Evolutionary conservation across 2,329 filamentous ascomycete species (phyloP), one percentile per base, ranked within the genome.

Genomic region (Aspergillus persii): DNA sequence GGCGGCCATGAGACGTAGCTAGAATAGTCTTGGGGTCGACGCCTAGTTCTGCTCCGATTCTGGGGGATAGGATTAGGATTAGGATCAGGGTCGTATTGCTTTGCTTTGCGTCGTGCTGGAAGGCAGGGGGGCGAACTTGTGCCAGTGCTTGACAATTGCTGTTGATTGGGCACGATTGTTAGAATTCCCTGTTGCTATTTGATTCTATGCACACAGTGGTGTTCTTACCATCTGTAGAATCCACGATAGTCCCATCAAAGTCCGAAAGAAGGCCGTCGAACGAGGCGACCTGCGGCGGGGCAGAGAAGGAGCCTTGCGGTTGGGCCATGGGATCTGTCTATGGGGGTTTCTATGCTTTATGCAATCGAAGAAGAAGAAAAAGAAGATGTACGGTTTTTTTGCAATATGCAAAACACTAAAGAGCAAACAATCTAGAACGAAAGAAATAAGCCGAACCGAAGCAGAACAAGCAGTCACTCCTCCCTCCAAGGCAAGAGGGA

Each of bases 1-100:
- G 83, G 60, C 94, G 86, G 62, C 95, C 95, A 76, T 99, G 95
- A 4, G 92, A 96, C 8, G 92, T 96, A 69, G 91, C 84, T 29
- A 98, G 84, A 68, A 99, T 98, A 50, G 89, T 85, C 51, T 88
- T 83, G n/a, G 91, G 90, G 65, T 91, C 86, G 26, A 97, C 88
- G 27, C 91, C 91, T 69, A 98, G 89, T 72, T 96, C 91, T 8
- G 84, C 83, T 53, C 90, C 93, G 58, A 80, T 71, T 63, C 79
- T 80, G 50, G 56, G 12, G 7, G 26, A 26, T 3, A 4, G 11
- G 12, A 26, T 48, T 54, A 54, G 27, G 33, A 27, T 48, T 26
- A 9, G 15, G 11, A 36, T 41, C 18, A 26, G 18, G 36, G 18
- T 41, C n/a, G 4, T 15, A n/a, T n/a, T n/a, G 36, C n/a, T 4